Percentiles rank a stretch among this genome's conserved stretches.
Evolutionary conservation across 345 rosid genomes (phyloP).

Genomic region (Microthlaspi erraticum): DNA sequence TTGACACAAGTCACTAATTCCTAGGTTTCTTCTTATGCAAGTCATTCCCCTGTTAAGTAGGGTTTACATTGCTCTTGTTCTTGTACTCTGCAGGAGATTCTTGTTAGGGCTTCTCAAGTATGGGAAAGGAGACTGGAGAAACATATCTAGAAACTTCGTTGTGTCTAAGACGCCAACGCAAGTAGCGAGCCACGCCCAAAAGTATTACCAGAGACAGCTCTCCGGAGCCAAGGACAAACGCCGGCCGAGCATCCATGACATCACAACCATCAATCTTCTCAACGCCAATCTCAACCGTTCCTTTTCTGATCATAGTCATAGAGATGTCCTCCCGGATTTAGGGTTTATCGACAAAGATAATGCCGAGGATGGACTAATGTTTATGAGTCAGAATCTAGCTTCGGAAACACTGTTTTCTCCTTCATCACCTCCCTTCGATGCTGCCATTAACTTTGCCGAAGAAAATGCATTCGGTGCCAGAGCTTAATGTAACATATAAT

Average conservation of each 20-base stretch:
- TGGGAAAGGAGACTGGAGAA: slow-evolving; percentile 99
- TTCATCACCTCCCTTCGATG: slow-evolving; percentile 24
- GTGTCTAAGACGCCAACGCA: slow-evolving; percentile 92
- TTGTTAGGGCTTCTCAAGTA: slow-evolving; percentile 79
- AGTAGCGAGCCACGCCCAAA: slow-evolving; percentile 99
- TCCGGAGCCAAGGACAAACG: slow-evolving; percentile 85
- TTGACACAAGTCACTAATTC: neutral
- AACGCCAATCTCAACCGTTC: slow-evolving; percentile 50
- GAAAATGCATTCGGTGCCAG: slow-evolving; percentile 20
- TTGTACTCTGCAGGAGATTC: slow-evolving; percentile 61
- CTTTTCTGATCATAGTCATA: slow-evolving; percentile 42
- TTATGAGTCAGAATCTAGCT: slow-evolving; percentile 23
- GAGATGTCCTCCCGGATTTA: slow-evolving; percentile 36
- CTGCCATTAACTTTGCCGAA: slow-evolving; percentile 31
- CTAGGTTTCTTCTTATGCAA: slow-evolving; percentile 2
- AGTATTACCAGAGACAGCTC: slow-evolving; percentile 88
- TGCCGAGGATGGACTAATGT: slow-evolving; percentile 30
- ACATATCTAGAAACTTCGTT: slow-evolving; percentile 82
- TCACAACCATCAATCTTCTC: slow-evolving; percentile 66
- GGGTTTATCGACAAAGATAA: slow-evolving; percentile 34
- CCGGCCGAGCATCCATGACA: slow-evolving; percentile 96
- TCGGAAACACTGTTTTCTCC: slow-evolving; percentile 36
- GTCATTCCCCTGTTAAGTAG: slow-evolving; percentile 26
- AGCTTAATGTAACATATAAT: slow-evolving; percentile 24
- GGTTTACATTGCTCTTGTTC: slow-evolving; percentile 23